Evolutionary conservation across 2,329 filamentous ascomycete genomes (phyloP).

Genomic region (Aureobasidium lini): DNA sequence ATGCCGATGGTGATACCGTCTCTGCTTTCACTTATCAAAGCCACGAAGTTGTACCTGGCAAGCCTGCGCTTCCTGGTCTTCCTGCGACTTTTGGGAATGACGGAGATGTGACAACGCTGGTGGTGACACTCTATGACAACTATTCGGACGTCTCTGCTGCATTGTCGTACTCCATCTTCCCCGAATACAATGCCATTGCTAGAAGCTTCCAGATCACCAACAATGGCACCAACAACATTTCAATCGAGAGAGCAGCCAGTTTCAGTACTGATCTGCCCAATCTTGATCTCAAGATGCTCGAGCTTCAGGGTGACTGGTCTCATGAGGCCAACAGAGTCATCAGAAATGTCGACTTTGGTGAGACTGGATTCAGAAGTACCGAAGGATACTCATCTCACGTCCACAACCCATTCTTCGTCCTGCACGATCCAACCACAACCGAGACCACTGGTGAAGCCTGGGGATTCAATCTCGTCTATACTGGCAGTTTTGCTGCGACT

Average conservation of each 20-base stretch:
- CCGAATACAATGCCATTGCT: constrained; percentile 52
- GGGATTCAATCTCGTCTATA: constrained; percentile 59
- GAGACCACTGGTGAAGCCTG: constrained; percentile 55
- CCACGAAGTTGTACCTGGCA: constrained; percentile 48
- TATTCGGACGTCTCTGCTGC: constrained; percentile 52
- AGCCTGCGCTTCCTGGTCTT: constrained; percentile 49
- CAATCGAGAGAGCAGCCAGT: constrained; percentile 51
- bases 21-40: constrained; percentile 52
- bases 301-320: constrained; percentile 56
- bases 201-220: constrained; percentile 57
- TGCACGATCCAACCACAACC: constrained; percentile 50
- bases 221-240: constrained; percentile 45
- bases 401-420: constrained; percentile 57
- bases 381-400: constrained; percentile 57
- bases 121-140: constrained; percentile 52
- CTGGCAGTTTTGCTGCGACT: constrained; percentile 55
- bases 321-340: constrained; percentile 50
- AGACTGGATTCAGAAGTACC: constrained; percentile 51
- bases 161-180: constrained; percentile 57
- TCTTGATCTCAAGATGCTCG: constrained; percentile 54
- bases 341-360: constrained; percentile 50
- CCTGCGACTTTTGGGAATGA: constrained; percentile 53
- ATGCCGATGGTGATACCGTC: constrained; percentile 52
- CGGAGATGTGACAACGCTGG: constrained; percentile 51
- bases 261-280: constrained; percentile 56